Evolutionary conservation across 2,329 filamentous ascomycete species (phyloP).

Genomic region (Paecilomyces variotii): DNA sequence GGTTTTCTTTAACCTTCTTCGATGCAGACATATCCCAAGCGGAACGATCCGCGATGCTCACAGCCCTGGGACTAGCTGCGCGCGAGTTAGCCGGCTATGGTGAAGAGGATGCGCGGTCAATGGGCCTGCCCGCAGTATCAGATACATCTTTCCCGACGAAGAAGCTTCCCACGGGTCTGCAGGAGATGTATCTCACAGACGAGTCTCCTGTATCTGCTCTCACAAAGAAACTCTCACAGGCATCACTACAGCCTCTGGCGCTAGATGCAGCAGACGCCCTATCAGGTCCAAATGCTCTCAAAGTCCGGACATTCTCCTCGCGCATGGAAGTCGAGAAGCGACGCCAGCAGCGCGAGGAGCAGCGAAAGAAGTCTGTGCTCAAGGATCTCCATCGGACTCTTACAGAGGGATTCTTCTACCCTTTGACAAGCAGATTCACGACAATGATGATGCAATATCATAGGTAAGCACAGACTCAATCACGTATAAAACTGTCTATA

Average conservation of each 20-base stretch:
- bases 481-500: not conserved
- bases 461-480: conserved; percentile 24
- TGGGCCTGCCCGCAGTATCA: conserved; percentile 23
- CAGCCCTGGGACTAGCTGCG: conserved; percentile 71
- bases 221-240: conserved; percentile 57
- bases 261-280: conserved; percentile 70
- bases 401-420: conserved; percentile 72
- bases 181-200: conserved; percentile 56
- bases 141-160: conserved; percentile 67
- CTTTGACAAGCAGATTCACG: conserved; percentile 73
- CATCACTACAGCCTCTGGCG: conserved; percentile 74
- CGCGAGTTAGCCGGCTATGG: conserved; percentile 78
- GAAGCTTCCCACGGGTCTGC: conserved; percentile 63
- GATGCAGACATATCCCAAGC: conserved; percentile 84
- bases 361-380: conserved; percentile 52
- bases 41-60: conserved; percentile 74
- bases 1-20: conserved; percentile 80
- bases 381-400: conserved; percentile 75
- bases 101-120: conserved; percentile 39
- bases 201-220: conserved; percentile 58
- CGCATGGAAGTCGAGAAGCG: conserved; percentile 59
- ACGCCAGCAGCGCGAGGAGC: conserved; percentile 31
- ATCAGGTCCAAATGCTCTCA: conserved; percentile 74
- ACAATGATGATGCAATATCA: conserved; percentile 50
- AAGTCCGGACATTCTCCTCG: conserved; percentile 81